Evolutionary conservation across 306 rosid genomes (phyloP), one percentile per base, ranked within the genome.

Genomic region (Ochetophila trinervis): DNA sequence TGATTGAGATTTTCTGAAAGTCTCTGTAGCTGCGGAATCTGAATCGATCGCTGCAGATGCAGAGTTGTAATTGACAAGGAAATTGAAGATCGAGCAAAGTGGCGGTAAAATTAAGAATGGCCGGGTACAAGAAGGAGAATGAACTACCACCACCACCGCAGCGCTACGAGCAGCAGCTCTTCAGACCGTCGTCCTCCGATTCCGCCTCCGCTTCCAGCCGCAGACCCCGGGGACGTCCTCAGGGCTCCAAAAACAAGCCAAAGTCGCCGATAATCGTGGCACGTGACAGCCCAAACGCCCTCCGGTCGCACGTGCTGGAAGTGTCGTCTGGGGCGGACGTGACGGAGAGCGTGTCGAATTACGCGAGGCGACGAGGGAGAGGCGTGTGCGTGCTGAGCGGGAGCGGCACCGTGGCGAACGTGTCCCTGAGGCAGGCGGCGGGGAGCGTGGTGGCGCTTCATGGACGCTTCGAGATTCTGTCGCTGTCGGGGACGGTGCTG

Each of bases 171-270:
- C 32, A 27, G 32, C 32, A 27, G 32, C 32, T 27, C 32, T 27
- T 27, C 32, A 4, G 32, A 27, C 32, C 32, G 4, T 27, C 65
- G 12, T 49, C 37, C 45, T 51, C 51, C 21, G 17, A 61, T 53
- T 30, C 72, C 3, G 16, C 53, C 37, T 22, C 63, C 18, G 42
- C 65, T 6, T 67, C 78, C 20, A 57, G 21, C n/a, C 68, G 82
- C 60, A 79, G 85, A 19, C 65, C 74, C 4, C 58, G 85, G 2
- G 85, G 85, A 53, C 85, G 85, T 48, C 85, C 85, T 3, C 57
- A 76, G 0, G 85, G 85, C n/a, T 80, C 85, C 14, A 76, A 69
- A 66, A 81, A 81, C 82, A 81, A 73, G 52, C 79, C 76, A 19
- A 81, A 81, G 60, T 74, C 85, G 0, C 79, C 85, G 5, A 57